Base-by-base conservation (phyloP, 2,329 filamentous ascomycete species). In the Dothideomycetidae sp. region DNA sequence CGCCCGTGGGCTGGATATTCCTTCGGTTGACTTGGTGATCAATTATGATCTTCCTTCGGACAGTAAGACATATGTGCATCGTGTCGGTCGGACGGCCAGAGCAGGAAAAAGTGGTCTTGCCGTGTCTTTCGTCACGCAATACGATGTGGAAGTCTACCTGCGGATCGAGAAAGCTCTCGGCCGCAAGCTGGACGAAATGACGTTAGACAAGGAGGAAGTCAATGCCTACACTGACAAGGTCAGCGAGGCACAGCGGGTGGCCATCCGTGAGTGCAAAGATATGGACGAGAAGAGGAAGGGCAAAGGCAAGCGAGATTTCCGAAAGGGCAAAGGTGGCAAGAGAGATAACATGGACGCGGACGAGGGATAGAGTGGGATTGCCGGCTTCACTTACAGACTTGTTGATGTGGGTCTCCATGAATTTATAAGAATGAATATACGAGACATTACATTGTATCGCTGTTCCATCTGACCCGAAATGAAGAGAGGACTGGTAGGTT, bases 1-100 rank as follows among this genome's bases (percentile, higher is more conserved):
- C 1, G 82, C 86, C 1, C 77, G 86, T 55, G 88, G 86, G 67
- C 68, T 94, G 5, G 86, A 94, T 64, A 93, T 94, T 32, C 85
- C 85, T 10, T 79, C 75, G n/a, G 85, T 94, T 10, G 84, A 93
- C 46, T 63, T 88, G 0, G 82, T 94, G 2, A 57, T 93, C 46
- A 93, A 93, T 60, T 81, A 78, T 47, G 85, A 93, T 51, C 61
- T 93, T 2, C 83, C 85, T 0, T 71, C 75, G 17, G 83, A 92
- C 58, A 81, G 74, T 49, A 92, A 93, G 60, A 93, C 85, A 0
- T 93, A 93, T 50, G 80, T 93, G 19, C 85, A 93, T 58, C 72
- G 85, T 36, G 84, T 93, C 1, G 85, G 85, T 13, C 78, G 85
- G 48, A 93, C 85, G 1, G 85, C 85, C 0, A 74, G 85, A 58